Conservation (phyloP, 2,329 filamentous ascomycete genomes). For the Monosporascus sp. region DNA sequence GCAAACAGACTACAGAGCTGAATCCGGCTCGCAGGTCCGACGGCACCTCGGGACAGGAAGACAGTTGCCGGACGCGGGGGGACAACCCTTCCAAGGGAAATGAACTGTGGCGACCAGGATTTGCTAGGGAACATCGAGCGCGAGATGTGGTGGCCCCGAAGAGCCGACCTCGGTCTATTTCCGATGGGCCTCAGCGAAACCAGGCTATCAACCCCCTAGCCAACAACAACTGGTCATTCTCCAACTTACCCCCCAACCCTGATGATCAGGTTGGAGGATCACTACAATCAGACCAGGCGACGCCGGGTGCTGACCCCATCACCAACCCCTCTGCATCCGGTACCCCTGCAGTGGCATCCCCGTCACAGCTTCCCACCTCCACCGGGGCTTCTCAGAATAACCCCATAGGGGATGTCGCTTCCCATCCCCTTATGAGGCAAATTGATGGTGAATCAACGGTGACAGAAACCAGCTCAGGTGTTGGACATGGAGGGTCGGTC, state of each 20-base stretch:
- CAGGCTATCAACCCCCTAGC: slow-evolving; percentile 46
- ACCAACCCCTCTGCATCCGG: no score
- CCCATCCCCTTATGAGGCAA: background rate
- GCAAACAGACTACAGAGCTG: slow-evolving; percentile 1
- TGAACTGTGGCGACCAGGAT: background rate
- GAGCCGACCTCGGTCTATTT: slow-evolving; percentile 46
- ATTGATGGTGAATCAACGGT: background rate
- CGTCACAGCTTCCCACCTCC: slow-evolving; percentile 4
- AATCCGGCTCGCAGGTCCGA: background rate
- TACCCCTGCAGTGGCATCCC: background rate
- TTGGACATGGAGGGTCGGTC: background rate
- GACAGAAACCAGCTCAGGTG: background rate
- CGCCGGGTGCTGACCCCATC: background rate
- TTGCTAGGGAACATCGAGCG: slow-evolving; percentile 2
- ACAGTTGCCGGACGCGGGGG: slow-evolving; percentile 5
- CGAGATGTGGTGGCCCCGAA: slow-evolving; percentile 7
- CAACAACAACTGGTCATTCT: slow-evolving; percentile 58
- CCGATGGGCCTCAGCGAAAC: slow-evolving; percentile 47
- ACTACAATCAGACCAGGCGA: background rate
- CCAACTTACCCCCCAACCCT: slow-evolving; percentile 27
- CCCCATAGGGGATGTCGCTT: background rate
- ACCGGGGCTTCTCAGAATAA: background rate
- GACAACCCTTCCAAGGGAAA: slow-evolving; percentile 1
- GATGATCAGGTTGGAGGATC: slow-evolving; percentile 6
- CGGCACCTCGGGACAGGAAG: background rate